Conservation (phyloP, 257 asterid genomes). For the Verbascum thapsus region DNA sequence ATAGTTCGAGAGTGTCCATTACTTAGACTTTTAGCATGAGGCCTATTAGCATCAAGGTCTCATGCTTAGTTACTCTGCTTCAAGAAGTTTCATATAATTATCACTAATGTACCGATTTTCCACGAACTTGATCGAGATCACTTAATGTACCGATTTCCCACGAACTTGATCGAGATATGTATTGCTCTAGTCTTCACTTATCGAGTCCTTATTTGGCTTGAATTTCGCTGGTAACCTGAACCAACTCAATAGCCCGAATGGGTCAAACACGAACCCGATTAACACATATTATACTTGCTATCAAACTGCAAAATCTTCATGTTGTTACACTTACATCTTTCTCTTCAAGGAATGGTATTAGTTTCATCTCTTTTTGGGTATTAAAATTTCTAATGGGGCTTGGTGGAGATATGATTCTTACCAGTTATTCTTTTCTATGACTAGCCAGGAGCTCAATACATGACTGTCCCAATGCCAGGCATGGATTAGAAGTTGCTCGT, state of each 20-base stretch:
- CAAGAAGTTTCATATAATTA: no score
- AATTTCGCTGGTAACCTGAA: no score
- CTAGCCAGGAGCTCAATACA: constrained; percentile 41
- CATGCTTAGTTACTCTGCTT: no score
- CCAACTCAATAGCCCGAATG: no score
- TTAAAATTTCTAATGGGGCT: background rate
- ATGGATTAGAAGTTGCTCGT: constrained; percentile 32
- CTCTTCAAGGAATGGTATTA: background rate
- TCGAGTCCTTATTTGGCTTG: no score
- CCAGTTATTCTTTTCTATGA: constrained; percentile 24
- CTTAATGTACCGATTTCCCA: background rate
- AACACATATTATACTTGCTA: no score
- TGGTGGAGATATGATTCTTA: constrained; percentile 11
- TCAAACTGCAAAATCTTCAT: background rate
- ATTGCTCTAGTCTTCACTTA: no score
- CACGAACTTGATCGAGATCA: background rate
- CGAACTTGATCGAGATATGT: background rate
- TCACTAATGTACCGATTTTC: background rate
- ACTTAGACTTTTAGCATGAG: background rate
- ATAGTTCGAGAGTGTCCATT: no score
- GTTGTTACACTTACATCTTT: background rate
- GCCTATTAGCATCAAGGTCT: no score
- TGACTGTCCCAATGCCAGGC: constrained; percentile 40
- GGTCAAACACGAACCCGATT: no score
- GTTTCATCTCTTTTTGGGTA: background rate